Evolutionary conservation across 2,329 filamentous ascomycete genomes (phyloP), one percentile per base, ranked within the genome.

Genomic region (Fusarium continuum): DNA sequence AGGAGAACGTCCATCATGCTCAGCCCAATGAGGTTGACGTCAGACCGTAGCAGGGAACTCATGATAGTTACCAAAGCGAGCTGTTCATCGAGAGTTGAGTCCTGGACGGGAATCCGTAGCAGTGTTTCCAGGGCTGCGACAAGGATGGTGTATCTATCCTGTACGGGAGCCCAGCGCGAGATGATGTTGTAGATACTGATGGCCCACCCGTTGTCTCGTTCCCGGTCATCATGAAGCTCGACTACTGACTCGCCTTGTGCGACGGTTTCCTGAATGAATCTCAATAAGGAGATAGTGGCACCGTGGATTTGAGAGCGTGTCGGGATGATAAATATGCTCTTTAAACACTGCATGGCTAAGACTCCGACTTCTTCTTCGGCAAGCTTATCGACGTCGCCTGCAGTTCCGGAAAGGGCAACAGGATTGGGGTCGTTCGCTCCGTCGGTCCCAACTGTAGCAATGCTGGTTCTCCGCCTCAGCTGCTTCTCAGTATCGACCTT

Each of bases 1-100:
- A 96, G 82, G 23, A 98, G 81, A 16, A 98, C 89, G 74, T 99
- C 95, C 88, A 98, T 98, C 47, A 98, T 91, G 73, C 93, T 97
- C 39, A 99, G 82, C 2, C 95, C 95, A 61, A 99, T 97, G 72
- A 98, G 83, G 76, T 97, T 98, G 72, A 96, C 88, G 35, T 94
- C 88, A 0, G 94, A 97, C 46, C 90, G 89, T 40, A 99, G 81
- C 9, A 98, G 82, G 61, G 91, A 91, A 59, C 91, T 88, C 56
- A 97, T 87, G 77, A 97, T 88, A 36, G 88, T 88, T 1, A 91
- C 86, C 58, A 97, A 81, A 5, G 90, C 86, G 49, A 93, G 80
- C 70, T 97, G 91, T 51, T 91, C 87, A 38, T 87, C 83, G 28
- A 97, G 76, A 35, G 88, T 87, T 9, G 89, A 87, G 70, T 93